These are phyloP conservation scores for Physcomitrium patens DNA, from an alignment of 225 moss, liverwort and hornwort genomes.

Conservation along the genomic window DNA sequence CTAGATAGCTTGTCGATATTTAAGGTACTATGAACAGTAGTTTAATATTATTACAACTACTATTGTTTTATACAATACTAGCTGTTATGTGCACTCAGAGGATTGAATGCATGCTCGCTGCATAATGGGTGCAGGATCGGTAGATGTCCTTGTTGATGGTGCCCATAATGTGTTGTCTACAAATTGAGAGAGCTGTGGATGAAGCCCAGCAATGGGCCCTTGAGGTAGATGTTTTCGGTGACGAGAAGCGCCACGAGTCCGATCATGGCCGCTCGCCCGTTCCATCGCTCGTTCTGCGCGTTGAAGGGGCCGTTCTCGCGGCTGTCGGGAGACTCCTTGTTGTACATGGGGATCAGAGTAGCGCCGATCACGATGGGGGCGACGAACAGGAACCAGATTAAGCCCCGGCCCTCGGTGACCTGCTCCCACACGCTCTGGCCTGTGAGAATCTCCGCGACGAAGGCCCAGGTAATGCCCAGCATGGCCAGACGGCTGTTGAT, in stretches of 20 bases:
- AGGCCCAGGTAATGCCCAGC: constrained; percentile 81
- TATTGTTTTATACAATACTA: background rate
- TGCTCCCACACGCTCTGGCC: constrained; percentile 61
- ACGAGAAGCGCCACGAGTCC: constrained; percentile 55
- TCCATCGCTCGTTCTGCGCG: constrained; percentile 78
- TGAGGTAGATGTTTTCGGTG: constrained; percentile 50
- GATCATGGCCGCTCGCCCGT: constrained; percentile 80
- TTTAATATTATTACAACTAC: too few relatives aligned
- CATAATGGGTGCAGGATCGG: background rate
- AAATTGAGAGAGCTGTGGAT: constrained; percentile 14
- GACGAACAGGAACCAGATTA: constrained; percentile 66
- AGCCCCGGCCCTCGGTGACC: constrained; percentile 50
- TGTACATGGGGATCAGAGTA: constrained; percentile 70
- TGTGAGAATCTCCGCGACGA: constrained; percentile 49
- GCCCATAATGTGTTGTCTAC: constrained; percentile 14
- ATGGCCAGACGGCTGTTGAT: constrained; percentile 86
- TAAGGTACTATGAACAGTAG: background rate
- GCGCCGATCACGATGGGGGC: constrained; percentile 69
- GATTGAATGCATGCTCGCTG: background rate
- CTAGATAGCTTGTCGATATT: background rate
- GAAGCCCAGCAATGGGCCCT: constrained; percentile 35
- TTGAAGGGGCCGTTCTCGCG: constrained; percentile 59
- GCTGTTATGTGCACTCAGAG: background rate
- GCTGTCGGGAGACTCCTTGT: constrained; percentile 77
- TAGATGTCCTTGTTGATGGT: too few relatives aligned